A percentile compares a stretch with the other conserved stretches of the same genome.
These are phyloP conservation scores for Carex parvula DNA, from an alignment of 176 grass and related monocot species.

Conservation along the genomic window DNA sequence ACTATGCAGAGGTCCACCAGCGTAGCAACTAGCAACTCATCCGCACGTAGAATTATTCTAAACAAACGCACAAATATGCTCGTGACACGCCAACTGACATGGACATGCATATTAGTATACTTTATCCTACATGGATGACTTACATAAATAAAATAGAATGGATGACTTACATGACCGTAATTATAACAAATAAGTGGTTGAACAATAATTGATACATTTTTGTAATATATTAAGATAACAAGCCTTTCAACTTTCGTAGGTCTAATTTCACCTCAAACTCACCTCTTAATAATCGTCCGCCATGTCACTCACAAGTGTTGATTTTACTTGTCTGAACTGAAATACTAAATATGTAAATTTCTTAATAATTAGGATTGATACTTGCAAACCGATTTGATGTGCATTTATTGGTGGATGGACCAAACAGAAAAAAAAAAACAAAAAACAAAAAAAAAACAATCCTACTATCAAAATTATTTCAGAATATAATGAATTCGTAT, in stretches of 20 bases:
- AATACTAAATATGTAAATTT: too few species aligned
- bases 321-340: neutral
- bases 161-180: neutral
- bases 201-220: neutral
- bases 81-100: neutral
- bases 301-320: neutral
- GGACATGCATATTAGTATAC: neutral
- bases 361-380: too few species aligned
- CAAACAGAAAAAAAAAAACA: too few species aligned
- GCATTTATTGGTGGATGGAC: too few species aligned
- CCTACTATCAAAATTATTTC: too few species aligned
- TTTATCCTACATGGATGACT: neutral
- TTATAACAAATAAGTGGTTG: neutral
- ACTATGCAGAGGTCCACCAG: neutral
- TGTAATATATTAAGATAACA: neutral
- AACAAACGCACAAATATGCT: neutral
- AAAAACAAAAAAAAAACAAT: too few species aligned
- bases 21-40: neutral
- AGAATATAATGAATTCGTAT: too few species aligned
- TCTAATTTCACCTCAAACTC: neutral
- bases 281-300: neutral
- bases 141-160: neutral
- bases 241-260: neutral
- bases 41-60: neutral
- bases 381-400: neutral